These are phyloP conservation scores for Pseudoscleropodium purum DNA, from an alignment of 225 moss, liverwort and hornwort genomes.

Conservation along the genomic window DNA sequence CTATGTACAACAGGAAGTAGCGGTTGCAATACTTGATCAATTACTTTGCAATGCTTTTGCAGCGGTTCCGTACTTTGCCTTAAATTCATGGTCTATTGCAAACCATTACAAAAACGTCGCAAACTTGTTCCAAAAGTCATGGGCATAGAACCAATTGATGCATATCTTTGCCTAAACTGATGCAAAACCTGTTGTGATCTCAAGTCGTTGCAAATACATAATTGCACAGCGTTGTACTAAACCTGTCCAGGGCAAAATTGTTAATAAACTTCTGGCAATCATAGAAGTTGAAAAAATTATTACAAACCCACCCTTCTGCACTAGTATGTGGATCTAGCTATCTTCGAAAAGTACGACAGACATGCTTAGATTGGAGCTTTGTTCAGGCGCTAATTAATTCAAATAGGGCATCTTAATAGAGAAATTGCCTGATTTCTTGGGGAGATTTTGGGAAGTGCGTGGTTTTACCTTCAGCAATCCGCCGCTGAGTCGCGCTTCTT, in stretches of 20 bases:
- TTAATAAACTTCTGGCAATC: neutral
- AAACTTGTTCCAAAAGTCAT: neutral
- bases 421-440: neutral
- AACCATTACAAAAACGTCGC: neutral
- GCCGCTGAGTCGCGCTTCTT: conserved; percentile 67
- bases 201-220: neutral
- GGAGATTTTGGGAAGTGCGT: neutral
- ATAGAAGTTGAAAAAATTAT: neutral
- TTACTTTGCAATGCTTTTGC: neutral
- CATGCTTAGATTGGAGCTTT: neutral
- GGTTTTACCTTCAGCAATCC: conserved; percentile 58
- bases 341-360: neutral
- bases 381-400: neutral
- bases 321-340: neutral
- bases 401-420: neutral
- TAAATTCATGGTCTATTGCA: neutral
- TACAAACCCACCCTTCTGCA: neutral
- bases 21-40: neutral
- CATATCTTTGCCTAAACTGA: neutral
- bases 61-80: neutral
- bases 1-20: neutral
- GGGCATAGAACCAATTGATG: neutral
- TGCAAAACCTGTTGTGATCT: neutral
- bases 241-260: neutral
- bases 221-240: neutral